Percentiles rank a stretch among this genome's conserved stretches.
These are phyloP conservation scores for Gossypium herbaceum DNA, from an alignment of 345 rosid genomes.

Conservation along the genomic window DNA sequence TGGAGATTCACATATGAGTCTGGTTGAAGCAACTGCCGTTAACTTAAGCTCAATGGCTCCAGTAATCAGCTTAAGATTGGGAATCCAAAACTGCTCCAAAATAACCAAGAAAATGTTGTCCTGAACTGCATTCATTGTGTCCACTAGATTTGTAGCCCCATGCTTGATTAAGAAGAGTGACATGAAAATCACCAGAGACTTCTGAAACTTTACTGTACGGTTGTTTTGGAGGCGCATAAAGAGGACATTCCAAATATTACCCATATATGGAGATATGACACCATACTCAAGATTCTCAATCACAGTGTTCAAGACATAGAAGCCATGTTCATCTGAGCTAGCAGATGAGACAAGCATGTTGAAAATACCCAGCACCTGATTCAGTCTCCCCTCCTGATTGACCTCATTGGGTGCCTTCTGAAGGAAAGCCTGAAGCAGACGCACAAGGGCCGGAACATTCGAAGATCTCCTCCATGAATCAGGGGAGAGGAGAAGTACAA, in stretches of 20 bases:
- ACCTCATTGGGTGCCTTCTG: constrained; percentile 85
- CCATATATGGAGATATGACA: constrained; percentile 55
- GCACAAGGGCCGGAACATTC: constrained; percentile 98
- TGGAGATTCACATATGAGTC: constrained; percentile 78
- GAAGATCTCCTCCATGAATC: constrained; percentile 85
- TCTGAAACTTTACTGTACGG: constrained; percentile 62
- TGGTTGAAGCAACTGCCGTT: constrained; percentile 74
- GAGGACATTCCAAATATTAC: constrained; percentile 67
- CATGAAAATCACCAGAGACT: constrained; percentile 78
- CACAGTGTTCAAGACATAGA: constrained; percentile 86
- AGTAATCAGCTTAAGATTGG: constrained; percentile 68
- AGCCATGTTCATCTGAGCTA: constrained; percentile 92
- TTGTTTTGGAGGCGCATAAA: constrained; percentile 68
- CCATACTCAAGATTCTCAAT: constrained; percentile 73
- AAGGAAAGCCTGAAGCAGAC: constrained; percentile 95
- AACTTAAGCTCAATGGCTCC: constrained; percentile 74
- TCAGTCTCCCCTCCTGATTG: constrained; percentile 66
- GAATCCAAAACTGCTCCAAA: constrained; percentile 88
- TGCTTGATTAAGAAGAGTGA: constrained; percentile 93
- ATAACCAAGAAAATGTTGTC: constrained; percentile 49
- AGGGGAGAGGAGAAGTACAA: constrained; percentile 70
- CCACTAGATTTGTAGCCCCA: constrained; percentile 57
- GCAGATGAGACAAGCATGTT: constrained; percentile 59
- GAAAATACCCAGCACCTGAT: constrained; percentile 87
- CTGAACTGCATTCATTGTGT: constrained; percentile 81